Conservation (phyloP, 805 yeast species). For the Lachancea sp. region DNA sequence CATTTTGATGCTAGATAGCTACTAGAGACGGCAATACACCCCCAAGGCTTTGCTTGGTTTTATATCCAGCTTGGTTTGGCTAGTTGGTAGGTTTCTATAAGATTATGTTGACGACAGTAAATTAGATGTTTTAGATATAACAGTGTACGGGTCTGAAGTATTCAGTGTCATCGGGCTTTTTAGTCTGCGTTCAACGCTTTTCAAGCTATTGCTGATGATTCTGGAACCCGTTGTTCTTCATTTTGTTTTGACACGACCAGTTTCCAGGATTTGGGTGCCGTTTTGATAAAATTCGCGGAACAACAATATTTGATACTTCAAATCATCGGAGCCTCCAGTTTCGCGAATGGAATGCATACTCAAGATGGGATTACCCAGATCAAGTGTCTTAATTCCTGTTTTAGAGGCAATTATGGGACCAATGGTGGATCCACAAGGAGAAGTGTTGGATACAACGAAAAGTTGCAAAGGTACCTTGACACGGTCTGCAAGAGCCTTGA, state of each 20-base stretch:
- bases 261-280: slow-evolving; percentile 35
- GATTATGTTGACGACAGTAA: no score
- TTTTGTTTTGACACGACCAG: slow-evolving; percentile 9
- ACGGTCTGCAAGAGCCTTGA: slow-evolving; percentile 62
- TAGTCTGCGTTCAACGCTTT: no score
- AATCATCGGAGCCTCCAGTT: slow-evolving; percentile 76
- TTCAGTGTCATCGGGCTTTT: neutral
- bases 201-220: no score
- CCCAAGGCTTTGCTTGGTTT: no score
- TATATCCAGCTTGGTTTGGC: no score
- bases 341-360: slow-evolving; percentile 94
- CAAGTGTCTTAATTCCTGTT: slow-evolving; percentile 80
- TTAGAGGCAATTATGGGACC: slow-evolving; percentile 90
- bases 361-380: slow-evolving; percentile 85
- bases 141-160: neutral
- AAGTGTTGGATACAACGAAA: slow-evolving; percentile 88
- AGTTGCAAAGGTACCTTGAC: slow-evolving; percentile 79
- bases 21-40: no score
- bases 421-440: slow-evolving; percentile 94
- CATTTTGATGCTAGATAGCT: neutral
- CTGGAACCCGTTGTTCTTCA: no score
- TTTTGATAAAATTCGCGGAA: slow-evolving; percentile 57
- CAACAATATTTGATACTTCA: slow-evolving; percentile 53
- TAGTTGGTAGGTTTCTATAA: no score
- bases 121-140: neutral